Percentiles rank a stretch among this genome's conserved stretches.
These are phyloP conservation scores for Pythium coloratum DNA, from an alignment of 352 stramenopile species.

Conservation along the genomic window DNA sequence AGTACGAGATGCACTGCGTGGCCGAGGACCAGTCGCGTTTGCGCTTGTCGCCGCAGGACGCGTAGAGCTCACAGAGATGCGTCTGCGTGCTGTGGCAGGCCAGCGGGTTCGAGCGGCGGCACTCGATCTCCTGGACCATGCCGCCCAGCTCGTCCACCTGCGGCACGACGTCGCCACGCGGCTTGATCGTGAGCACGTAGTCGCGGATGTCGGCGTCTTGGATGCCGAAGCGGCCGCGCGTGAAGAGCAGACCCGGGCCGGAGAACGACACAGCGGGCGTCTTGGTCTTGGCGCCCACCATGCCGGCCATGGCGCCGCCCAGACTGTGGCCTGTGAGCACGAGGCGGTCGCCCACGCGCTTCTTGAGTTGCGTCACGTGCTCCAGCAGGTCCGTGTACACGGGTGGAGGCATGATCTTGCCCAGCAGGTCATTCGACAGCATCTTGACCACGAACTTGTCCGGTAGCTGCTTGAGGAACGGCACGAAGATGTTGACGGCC, in stretches of 20 bases:
- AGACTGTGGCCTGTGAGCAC: slow-evolving; percentile 86
- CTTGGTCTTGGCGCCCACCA: slow-evolving; percentile 83
- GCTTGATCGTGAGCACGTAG: slow-evolving; percentile 88
- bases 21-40: slow-evolving; percentile 78
- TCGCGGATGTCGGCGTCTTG: slow-evolving; percentile 72
- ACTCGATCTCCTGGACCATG: slow-evolving; percentile 90
- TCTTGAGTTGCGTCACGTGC: slow-evolving; percentile 56
- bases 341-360: slow-evolving; percentile 68
- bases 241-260: slow-evolving; percentile 75
- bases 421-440: slow-evolving; percentile 78
- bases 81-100: slow-evolving; percentile 84
- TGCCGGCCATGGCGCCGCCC: slow-evolving; percentile 79
- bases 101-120: slow-evolving; percentile 70
- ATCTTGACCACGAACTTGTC: slow-evolving; percentile 78
- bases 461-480: slow-evolving; percentile 85
- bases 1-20: slow-evolving; percentile 70
- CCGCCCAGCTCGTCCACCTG: slow-evolving; percentile 79
- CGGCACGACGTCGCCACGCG: slow-evolving; percentile 72
- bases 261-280: slow-evolving; percentile 84
- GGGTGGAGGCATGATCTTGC: slow-evolving; percentile 68
- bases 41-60: slow-evolving; percentile 75
- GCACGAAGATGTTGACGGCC: slow-evolving; percentile 80
- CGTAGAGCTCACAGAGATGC: slow-evolving; percentile 84
- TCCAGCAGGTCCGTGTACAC: slow-evolving; percentile 75
- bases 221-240: slow-evolving; percentile 73